phyloP scores from a whole-genome alignment of 495 filamentous ascomycete species.

The Penicillium taxi region DNA sequence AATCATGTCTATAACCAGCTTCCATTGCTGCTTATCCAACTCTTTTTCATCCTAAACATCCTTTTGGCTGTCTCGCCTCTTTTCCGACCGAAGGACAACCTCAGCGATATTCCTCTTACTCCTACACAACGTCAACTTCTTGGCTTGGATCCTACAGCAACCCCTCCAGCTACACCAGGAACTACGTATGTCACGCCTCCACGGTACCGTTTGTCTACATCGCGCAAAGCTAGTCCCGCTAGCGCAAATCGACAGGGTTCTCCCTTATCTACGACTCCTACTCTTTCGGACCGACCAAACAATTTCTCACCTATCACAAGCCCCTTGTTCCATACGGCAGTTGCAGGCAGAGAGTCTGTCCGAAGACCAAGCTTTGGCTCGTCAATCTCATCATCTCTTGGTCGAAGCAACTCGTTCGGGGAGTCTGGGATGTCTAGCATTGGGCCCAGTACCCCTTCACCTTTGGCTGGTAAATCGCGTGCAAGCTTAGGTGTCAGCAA shows the following conservation, averaged over 20 bases:
- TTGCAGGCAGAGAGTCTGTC: conserved; percentile 41
- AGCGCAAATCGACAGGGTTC: conserved; percentile 49
- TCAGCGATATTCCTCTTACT: conserved; percentile 84
- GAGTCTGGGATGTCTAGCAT: conserved; percentile 38
- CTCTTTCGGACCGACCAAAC: conserved; percentile 36
- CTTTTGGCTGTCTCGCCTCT: conserved; percentile 58
- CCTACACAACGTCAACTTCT: conserved; percentile 79
- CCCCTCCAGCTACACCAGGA: conserved; percentile 55
- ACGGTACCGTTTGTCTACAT: conserved; percentile 70
- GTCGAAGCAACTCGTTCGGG: conserved; percentile 43
- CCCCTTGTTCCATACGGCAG: conserved; percentile 62
- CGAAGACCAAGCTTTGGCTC: conserved; percentile 58
- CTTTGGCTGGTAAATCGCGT: conserved; percentile 44
- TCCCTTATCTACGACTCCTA: conserved; percentile 38
- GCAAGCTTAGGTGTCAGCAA: conserved; percentile 69
- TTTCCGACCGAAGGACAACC: conserved; percentile 59
- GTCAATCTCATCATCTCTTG: conserved; percentile 28
- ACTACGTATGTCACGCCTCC: conserved; percentile 75
- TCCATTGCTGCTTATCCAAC: conserved; percentile 42
- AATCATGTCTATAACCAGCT: conserved; percentile 26
- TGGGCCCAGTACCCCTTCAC: conserved; percentile 55
- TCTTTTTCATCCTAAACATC: conserved; percentile 60
- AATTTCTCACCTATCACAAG: conserved; percentile 49
- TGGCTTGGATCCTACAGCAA: conserved; percentile 63
- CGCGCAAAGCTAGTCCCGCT: conserved; percentile 44